Evolutionary conservation across 2,329 filamentous ascomycete genomes (phyloP), one percentile per base, ranked within the genome.

Genomic region (Orbilia oligospora): DNA sequence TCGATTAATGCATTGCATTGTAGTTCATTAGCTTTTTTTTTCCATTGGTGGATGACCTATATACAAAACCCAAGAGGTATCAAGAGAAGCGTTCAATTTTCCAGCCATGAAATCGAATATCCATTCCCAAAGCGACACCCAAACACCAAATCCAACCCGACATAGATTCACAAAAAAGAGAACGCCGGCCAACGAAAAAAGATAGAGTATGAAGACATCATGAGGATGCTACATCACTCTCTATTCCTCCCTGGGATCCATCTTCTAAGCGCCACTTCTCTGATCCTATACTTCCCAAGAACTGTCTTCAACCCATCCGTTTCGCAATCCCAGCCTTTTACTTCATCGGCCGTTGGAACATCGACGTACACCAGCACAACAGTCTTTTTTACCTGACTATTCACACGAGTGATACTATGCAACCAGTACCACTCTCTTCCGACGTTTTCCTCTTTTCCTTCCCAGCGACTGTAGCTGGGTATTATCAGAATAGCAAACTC

Each of bases 331-430:
- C 86, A 86, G 41, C 84, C 84, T 1, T 86, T 84, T 30, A 86
- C 85, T 56, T 86, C 85, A 16, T 87, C 82, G 0, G 93, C 92
- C 2, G 91, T 88, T 1, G 96, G 96, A 4, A 99, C 88, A 80
- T 98, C 94, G 12, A 99, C 94, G 83, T 97, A 99, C 48, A 92
- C 91, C 36, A 99, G 84, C 44, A 98, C 90, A 81, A 99, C 84
- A 61, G 91, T 97, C 87, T 99, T 99, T 83, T 91, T 90, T 4
- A 97, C 96, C 82, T 97, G 93, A 0, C 91, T 91, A 81, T 98
- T 90, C 16, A 98, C 94, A 8, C 96, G 90, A 81, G 97, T 97
- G 53, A 97, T 89, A 55, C 93, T 92, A 85, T 97, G 95, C 64
- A 98, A 86, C 92, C 92, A 94, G 82, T 91, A 89, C 93, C 93